A percentile compares a stretch with the other conserved stretches of the same genome.
These are phyloP conservation scores for Citropsis articulata DNA, from an alignment of 345 rosid genomes.

Conservation along the genomic window DNA sequence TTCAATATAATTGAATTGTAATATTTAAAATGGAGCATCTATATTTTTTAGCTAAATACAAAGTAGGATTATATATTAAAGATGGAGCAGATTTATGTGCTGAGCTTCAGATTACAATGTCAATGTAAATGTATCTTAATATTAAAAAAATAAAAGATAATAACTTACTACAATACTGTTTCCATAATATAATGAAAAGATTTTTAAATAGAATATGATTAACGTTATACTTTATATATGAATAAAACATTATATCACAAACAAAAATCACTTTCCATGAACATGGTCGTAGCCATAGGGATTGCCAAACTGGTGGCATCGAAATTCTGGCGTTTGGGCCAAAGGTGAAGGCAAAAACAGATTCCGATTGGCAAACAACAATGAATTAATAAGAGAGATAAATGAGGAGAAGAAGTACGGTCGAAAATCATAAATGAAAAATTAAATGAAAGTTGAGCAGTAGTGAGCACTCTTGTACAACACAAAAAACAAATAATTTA, in stretches of 20 bases:
- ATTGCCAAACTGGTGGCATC: not conserved
- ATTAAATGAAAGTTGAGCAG: not conserved
- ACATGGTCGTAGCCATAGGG: not conserved
- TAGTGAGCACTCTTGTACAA: not conserved
- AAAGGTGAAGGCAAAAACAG: not conserved
- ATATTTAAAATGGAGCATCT: no score
- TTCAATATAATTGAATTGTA: no score
- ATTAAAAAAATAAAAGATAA: no score
- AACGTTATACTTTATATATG: not conserved
- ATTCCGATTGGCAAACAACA: not conserved
- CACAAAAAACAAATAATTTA: constrained; percentile 4
- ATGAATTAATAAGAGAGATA: not conserved
- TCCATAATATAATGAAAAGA: not conserved
- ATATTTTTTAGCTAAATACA: no score
- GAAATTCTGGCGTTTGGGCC: not conserved
- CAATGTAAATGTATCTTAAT: no score
- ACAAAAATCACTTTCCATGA: not conserved
- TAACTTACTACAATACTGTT: no score
- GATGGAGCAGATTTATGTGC: no score
- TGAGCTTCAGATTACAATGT: no score
- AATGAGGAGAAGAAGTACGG: not conserved
- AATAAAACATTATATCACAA: not conserved
- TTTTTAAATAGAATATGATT: no score
- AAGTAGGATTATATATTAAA: no score
- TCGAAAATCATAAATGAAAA: constrained; percentile 18